Percentiles rank a stretch among this genome's conserved stretches.
Conservation (phyloP, 257 asterid species). For the Nicotiana sylvestris region DNA sequence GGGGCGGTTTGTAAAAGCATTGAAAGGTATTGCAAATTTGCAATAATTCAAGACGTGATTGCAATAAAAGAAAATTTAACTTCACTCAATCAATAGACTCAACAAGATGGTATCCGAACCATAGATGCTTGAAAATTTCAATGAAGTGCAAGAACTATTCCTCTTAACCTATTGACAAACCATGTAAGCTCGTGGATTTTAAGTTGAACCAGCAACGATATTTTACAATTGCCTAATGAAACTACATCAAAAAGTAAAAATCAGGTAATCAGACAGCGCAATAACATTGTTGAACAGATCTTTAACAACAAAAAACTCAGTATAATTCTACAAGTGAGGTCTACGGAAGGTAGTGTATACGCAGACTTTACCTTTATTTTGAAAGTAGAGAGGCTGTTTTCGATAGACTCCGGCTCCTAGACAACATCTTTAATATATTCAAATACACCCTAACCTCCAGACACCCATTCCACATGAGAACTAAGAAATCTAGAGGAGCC, state of each 20-base stretch:
- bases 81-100: background rate
- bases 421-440: too few species aligned
- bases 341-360: too few species aligned
- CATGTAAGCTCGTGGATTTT: background rate
- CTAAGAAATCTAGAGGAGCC: background rate
- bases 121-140: background rate
- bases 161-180: background rate
- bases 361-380: too few species aligned
- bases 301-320: too few species aligned
- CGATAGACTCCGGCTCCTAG: too few species aligned
- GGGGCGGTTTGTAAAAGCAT: too few species aligned
- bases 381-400: too few species aligned
- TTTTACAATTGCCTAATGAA: background rate
- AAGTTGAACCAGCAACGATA: background rate
- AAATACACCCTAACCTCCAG: background rate
- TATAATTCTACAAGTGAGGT: too few species aligned
- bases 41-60: background rate
- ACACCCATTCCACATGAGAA: background rate
- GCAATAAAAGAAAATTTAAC: background rate
- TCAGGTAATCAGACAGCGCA: too few species aligned
- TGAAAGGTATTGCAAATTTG: background rate
- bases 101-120: background rate
- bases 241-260: background rate
- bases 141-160: background rate
- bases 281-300: too few species aligned